Base-by-base conservation (phyloP, 495 filamentous ascomycete species). In the Gamarada debralockiae region DNA sequence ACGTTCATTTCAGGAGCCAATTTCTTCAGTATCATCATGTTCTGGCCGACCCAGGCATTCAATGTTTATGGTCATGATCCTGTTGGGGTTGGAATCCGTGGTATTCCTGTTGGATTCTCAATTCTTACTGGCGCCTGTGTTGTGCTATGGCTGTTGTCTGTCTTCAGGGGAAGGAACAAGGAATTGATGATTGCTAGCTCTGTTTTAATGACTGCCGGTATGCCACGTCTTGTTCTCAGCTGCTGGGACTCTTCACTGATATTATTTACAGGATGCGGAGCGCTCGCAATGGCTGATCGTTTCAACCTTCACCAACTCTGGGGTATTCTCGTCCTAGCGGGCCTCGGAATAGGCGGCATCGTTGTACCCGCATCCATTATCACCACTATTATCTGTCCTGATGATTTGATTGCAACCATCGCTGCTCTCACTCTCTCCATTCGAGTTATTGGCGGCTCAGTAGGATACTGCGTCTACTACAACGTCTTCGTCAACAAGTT, bases 41-140 rank as follows among this genome's bases (percentile, higher is more conserved):
- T 90, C 58, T 89, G 85, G 86, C 86, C 85, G 0, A 85, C 82
- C 0, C 79, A 90, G 67, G 80, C 84, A 0, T 87, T 83, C 70
- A 89, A 89, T 58, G 83, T 88, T 3, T 90, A 87, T 53, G 85
- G 84, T 12, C 82, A 88, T 55, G 80, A 86, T 55, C 84, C 85
- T 9, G 65, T 84, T 22, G 78, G 70, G 17, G 79, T 88, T 29
- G 85, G 85, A 31, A 61, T 89, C 52, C 80, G 85, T 53, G 84
- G 84, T 59, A 52, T 89, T n/a, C 84, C 85, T 7, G 74, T 87
- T 46, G 84, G 82, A 3, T 83, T 87, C 48, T 76, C 77, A 17
- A 84, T 86, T 55, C 68, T 87, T 17, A 64, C 60, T 33, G 85
- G 85, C 33, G 84, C 83, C 23, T 77, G 81, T 50, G 70, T 85